phyloP scores from a whole-genome alignment of 2,329 filamentous ascomycete species.

The Fusarium sp. region DNA sequence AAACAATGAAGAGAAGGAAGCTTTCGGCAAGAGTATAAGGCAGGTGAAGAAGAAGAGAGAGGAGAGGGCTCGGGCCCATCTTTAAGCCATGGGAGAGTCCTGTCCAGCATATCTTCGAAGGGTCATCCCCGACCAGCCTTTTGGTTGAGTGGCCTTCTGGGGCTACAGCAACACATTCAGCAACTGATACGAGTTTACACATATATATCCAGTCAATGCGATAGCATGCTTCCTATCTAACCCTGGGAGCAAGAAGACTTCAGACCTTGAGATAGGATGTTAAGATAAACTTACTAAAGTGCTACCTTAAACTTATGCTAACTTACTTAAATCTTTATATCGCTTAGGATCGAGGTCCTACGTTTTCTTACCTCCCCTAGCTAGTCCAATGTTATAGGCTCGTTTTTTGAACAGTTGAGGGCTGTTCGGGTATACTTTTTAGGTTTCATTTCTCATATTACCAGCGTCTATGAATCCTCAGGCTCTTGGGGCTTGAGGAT shows the following conservation, averaged over 20 bases:
- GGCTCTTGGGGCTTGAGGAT: slow-evolving; percentile 64
- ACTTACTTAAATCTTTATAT: neutral
- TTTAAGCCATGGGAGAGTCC: slow-evolving; percentile 48
- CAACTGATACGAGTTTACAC: slow-evolving; percentile 9
- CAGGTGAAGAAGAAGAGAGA: slow-evolving; percentile 60
- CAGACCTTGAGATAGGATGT: neutral
- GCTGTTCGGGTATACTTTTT: slow-evolving; percentile 31
- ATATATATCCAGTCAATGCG: slow-evolving; percentile 9
- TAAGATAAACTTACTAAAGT: neutral
- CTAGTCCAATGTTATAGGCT: neutral
- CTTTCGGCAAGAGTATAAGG: slow-evolving; percentile 54
- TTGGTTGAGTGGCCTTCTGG: neutral
- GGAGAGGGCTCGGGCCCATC: slow-evolving; percentile 61
- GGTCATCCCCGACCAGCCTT: neutral
- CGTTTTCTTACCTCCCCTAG: neutral
- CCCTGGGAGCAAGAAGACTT: neutral
- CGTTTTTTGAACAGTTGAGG: slow-evolving; percentile 18
- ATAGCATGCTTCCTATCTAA: neutral
- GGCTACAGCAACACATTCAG: neutral
- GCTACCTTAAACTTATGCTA: neutral
- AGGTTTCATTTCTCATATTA: neutral
- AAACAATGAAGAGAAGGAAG: slow-evolving; percentile 61
- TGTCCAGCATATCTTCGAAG: slow-evolving; percentile 15
- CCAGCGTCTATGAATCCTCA: slow-evolving; percentile 13
- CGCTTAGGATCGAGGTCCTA: neutral